Percentiles rank a stretch among this genome's conserved stretches.
phyloP scores from a whole-genome alignment of 768 basidiomycete genomes.

The Terana coerulea region DNA sequence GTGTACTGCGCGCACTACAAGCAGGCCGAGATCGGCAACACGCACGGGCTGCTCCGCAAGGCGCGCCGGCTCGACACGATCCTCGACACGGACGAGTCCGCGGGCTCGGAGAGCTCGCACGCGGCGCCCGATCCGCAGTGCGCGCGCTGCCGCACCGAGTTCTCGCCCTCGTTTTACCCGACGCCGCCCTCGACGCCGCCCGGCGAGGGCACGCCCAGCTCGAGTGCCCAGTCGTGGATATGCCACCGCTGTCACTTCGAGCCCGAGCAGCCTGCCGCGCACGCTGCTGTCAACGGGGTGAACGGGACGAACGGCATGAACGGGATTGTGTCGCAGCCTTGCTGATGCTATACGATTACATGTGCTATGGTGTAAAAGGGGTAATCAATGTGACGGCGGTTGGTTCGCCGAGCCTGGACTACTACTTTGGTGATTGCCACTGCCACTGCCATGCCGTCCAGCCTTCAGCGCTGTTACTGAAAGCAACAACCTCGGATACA shows the following conservation, averaged over 20 bases:
- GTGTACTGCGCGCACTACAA: slow-evolving; percentile 86
- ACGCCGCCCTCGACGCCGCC: slow-evolving; percentile 21
- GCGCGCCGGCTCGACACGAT: slow-evolving; percentile 79
- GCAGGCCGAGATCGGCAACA: slow-evolving; percentile 62
- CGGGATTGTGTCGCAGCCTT: slow-evolving; percentile 19
- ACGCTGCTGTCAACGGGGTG: slow-evolving; percentile 8
- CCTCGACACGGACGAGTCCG: slow-evolving; percentile 37
- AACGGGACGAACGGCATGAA: slow-evolving; percentile 11
- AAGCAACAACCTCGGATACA: no score
- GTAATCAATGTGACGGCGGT: slow-evolving; percentile 10
- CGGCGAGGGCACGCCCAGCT: slow-evolving; percentile 20
- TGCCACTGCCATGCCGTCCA: no score
- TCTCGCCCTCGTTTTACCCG: slow-evolving; percentile 74
- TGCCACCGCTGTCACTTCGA: slow-evolving; percentile 45
- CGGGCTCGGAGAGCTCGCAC: slow-evolving; percentile 15
- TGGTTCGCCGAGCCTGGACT: no score
- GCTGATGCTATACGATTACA: slow-evolving; percentile 33
- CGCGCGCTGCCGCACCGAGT: slow-evolving; percentile 58
- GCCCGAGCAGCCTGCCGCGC: slow-evolving; percentile 12
- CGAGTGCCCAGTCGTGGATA: slow-evolving; percentile 23
- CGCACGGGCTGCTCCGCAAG: slow-evolving; percentile 86
- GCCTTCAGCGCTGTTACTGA: no score
- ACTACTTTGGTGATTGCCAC: no score
- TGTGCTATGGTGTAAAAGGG: slow-evolving; percentile 29
- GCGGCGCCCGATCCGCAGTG: slow-evolving; percentile 39